Evolutionary conservation across 345 rosid species (phyloP), one percentile per base, ranked within the genome.

Genomic region (Eutrema yunnanense): DNA sequence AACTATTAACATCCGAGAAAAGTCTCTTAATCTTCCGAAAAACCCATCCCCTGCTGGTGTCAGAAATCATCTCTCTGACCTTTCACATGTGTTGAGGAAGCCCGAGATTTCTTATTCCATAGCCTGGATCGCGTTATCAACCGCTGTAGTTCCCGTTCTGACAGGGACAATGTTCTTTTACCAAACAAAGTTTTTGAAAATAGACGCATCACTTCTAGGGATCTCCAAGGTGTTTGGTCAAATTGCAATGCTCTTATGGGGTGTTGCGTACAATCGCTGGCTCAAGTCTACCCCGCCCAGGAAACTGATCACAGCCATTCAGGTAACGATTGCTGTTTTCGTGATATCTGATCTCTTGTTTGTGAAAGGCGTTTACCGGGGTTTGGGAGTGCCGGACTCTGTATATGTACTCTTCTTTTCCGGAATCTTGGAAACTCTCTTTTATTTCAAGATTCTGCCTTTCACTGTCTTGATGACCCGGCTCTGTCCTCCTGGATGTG

Each of bases 111-210:
- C 90, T 3, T 72, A 75, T 71, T 81, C 97, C 8, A 76, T 94
- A 36, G 71, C 83, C 3, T 94, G 97, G 97, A 69, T 94, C 67
- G 88, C 93, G 3, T 83, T 86, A 62, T 94, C 99, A 2, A 86
- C 80, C 37, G 92, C 96, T 2, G 19, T 86, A 46, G 82, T 88
- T 71, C 99, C 97, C 14, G 83, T 79, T n/a, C 73, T 92, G 7
- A 83, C 96, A 10, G 97, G 97, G 65, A 94, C 97, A 51, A 88
- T 92, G 96, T 94, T 92, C 85, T 95, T 87, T 75, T 92, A 95
- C 86, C 96, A 92, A 78, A 92, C 96, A 6, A 82, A 88, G 58
- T 14, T 81, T 72, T 63, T 89, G 60, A 80, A 86, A 40, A 85
- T 90, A 3, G 78, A 82, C 14, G 83, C 93, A 16, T 85, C 93